Conservation (phyloP, 305 asterid species). For the Solanum hybrid region DNA sequence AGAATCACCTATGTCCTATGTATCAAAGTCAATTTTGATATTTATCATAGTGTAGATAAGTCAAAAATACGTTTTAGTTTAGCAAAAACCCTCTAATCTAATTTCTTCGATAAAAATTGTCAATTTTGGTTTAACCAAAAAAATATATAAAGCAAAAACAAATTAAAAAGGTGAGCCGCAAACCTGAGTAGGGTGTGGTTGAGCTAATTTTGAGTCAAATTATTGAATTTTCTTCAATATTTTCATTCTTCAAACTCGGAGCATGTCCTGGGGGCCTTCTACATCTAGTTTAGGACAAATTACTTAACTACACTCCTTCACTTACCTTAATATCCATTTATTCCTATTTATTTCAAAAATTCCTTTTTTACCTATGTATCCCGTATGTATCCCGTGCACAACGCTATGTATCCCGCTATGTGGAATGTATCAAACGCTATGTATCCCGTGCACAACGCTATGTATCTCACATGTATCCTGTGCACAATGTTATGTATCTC, state of each 20-base stretch:
- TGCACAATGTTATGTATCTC: too few relatives aligned
- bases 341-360: too few relatives aligned
- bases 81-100: not conserved
- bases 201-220: slow-evolving; percentile 2
- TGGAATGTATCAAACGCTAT: too few relatives aligned
- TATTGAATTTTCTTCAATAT: not conserved
- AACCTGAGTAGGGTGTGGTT: not conserved
- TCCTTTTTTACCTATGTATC: too few relatives aligned
- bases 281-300: not conserved
- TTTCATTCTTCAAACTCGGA: not conserved
- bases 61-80: not conserved
- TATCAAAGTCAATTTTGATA: not conserved
- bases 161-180: not conserved
- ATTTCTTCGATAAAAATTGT: not conserved
- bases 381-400: too few relatives aligned
- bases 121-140: not conserved
- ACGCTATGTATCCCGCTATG: too few relatives aligned
- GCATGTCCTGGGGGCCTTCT: not conserved
- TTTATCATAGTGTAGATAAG: not conserved
- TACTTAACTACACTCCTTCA: too few relatives aligned
- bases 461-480: too few relatives aligned
- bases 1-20: not conserved
- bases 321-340: too few relatives aligned
- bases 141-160: not conserved
- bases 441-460: too few relatives aligned